phyloP scores from a whole-genome alignment of 352 stramenopile species.

The Plasmopara viticola region DNA sequence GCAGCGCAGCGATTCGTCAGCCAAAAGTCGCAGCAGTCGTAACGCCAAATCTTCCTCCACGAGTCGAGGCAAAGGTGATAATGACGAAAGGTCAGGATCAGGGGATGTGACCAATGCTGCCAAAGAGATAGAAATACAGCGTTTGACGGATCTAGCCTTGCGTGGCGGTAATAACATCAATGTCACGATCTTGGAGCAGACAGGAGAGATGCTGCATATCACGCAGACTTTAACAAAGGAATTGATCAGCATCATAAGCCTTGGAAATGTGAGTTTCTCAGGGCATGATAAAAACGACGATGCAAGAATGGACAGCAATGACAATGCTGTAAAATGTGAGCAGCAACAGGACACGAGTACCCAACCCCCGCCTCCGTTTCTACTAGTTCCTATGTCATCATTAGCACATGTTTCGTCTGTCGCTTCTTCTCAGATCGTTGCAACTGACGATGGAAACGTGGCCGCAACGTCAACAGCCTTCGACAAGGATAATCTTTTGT shows the following conservation, averaged over 20 bases:
- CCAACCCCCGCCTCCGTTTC: conserved; percentile 32
- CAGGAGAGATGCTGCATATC: conserved; percentile 68
- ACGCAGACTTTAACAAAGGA: conserved; percentile 43
- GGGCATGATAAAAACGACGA: conserved; percentile 3
- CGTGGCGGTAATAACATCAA: conserved; percentile 69
- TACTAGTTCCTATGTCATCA: conserved; percentile 33
- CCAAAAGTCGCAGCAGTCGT: conserved; percentile 21
- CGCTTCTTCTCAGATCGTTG: conserved; percentile 24
- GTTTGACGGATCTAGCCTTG: conserved; percentile 67
- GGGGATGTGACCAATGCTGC: conserved; percentile 10
- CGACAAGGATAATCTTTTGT: conserved; percentile 42
- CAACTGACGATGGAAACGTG: conserved; percentile 19
- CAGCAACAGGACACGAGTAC: conserved; percentile 9
- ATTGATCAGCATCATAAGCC: conserved; percentile 39
- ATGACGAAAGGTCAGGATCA: conserved; percentile 15
- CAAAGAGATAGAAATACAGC: conserved; percentile 45
- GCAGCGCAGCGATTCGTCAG: conserved; percentile 23
- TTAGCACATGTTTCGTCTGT: conserved; percentile 25
- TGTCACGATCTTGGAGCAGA: conserved; percentile 62
- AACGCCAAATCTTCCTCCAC: conserved; percentile 14
- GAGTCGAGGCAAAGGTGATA: conserved; percentile 12
- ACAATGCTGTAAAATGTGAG: conserved; percentile 8
- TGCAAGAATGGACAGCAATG: conserved; percentile 5
- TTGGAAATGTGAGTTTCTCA: conserved; percentile 1
- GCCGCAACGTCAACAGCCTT: conserved; percentile 10